Percentiles rank a stretch among this genome's conserved stretches.
Evolutionary conservation across 176 grass and related monocot species (phyloP).

Genomic region (Avena sativa): DNA sequence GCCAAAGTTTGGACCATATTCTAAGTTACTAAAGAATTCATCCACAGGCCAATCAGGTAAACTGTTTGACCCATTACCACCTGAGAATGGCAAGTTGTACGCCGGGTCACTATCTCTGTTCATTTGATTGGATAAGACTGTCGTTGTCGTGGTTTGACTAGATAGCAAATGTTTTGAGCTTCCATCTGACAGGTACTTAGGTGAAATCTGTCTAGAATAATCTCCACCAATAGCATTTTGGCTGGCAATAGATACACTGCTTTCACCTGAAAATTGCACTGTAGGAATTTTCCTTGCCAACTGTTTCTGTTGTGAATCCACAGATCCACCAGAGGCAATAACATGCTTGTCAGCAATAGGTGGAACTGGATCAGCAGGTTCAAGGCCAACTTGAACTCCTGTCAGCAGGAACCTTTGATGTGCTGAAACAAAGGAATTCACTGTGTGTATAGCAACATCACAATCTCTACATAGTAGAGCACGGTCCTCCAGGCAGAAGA

Average conservation of each 20-base stretch:
- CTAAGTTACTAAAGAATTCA: constrained; percentile 57
- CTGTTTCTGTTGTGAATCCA: constrained; percentile 37
- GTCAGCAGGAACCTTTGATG: constrained; percentile 93
- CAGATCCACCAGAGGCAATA: constrained; percentile 22
- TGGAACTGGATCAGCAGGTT: constrained; percentile 61
- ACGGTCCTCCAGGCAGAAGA: constrained; percentile 96
- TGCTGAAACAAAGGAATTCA: constrained; percentile 65
- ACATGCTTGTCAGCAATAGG: constrained; percentile 42
- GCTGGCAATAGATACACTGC: constrained; percentile 33
- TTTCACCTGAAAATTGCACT: constrained; percentile 42
- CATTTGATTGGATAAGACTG: constrained; percentile 51
- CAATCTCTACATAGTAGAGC: constrained; percentile 87
- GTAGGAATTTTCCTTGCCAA: constrained; percentile 34
- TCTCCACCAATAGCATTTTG: constrained; percentile 41
- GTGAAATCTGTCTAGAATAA: constrained; percentile 37
- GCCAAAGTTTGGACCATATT: constrained; percentile 61
- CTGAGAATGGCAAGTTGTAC: constrained; percentile 50
- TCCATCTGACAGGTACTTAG: constrained; percentile 39
- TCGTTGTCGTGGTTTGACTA: constrained; percentile 32
- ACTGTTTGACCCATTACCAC: constrained; percentile 47
- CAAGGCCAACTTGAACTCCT: constrained; percentile 81
- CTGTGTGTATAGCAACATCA: constrained; percentile 87
- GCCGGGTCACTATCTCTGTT: constrained; percentile 31
- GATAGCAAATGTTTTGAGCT: constrained; percentile 40
- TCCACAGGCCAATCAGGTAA: constrained; percentile 70